Evolutionary conservation across 345 rosid species (phyloP).

Genomic region (Turnera subulata): DNA sequence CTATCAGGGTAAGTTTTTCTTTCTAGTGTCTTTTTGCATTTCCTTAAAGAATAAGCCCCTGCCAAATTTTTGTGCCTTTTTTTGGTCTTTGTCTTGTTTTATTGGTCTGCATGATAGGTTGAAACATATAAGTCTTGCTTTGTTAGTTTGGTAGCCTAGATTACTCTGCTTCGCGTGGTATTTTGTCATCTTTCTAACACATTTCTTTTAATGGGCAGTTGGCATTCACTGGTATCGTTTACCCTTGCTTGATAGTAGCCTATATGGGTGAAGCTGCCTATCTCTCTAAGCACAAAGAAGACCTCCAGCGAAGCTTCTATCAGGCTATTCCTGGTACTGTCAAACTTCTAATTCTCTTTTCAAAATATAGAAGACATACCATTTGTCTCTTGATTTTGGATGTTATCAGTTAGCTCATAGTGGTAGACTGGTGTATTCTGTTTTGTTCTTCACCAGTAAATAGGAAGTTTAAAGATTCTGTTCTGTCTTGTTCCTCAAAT

Average conservation of each 20-base stretch:
- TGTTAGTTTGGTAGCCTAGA: not conserved
- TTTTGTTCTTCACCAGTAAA: too few relatives aligned
- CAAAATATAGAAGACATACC: too few relatives aligned
- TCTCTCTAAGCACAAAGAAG: conserved; percentile 24
- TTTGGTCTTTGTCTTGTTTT: not conserved
- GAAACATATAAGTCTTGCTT: not conserved
- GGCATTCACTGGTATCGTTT: conserved; percentile 19
- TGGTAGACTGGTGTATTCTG: too few relatives aligned
- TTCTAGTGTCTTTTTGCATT: too few relatives aligned
- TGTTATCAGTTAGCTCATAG: too few relatives aligned
- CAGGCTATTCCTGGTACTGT: conserved; percentile 27
- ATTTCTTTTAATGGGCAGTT: conserved; percentile 23
- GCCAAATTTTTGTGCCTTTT: not conserved
- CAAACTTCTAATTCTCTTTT: not conserved
- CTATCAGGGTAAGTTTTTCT: conserved; percentile 14
- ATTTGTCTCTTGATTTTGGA: too few relatives aligned
- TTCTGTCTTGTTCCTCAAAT: too few relatives aligned
- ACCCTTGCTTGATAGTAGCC: conserved; percentile 24
- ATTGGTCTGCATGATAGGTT: not conserved
- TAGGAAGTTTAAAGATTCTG: too few relatives aligned
- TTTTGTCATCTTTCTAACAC: not conserved
- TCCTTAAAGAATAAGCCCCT: too few relatives aligned
- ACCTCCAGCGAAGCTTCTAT: conserved; percentile 24
- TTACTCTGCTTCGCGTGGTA: not conserved
- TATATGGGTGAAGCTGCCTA: conserved; percentile 32